Evolutionary conservation across 1,284 basidiomycete genomes (phyloP).

Genomic region (Volvariella surrecta): DNA sequence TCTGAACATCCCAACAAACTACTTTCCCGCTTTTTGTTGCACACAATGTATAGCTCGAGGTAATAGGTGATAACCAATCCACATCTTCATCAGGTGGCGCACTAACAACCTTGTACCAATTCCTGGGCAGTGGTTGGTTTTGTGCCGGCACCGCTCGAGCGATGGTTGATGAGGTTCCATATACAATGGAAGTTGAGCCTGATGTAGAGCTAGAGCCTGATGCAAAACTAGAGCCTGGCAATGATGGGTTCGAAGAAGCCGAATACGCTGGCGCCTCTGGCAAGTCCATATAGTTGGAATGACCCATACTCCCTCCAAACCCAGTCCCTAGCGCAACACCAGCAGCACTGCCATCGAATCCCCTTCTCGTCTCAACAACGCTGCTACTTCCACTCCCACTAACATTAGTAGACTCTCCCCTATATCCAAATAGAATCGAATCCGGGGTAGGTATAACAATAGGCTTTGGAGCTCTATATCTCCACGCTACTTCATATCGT

Average conservation of each 20-base stretch:
- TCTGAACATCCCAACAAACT: slow-evolving; percentile 67
- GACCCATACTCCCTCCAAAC: slow-evolving; percentile 15
- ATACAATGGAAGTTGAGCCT: no score
- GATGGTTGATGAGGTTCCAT: no score
- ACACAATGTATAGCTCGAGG: slow-evolving; percentile 62
- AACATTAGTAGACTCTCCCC: background rate
- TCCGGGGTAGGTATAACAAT: slow-evolving; percentile 17
- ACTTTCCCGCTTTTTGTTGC: slow-evolving; percentile 66
- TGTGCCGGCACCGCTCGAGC: no score
- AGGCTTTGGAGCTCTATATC: slow-evolving; percentile 48
- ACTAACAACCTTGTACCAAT: slow-evolving; percentile 56
- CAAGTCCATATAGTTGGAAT: slow-evolving; percentile 27
- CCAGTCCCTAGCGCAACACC: no score
- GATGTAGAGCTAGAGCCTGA: no score
- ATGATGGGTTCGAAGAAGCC: no score
- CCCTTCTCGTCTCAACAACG: background rate
- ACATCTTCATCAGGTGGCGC: slow-evolving; percentile 58
- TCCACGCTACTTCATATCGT: slow-evolving; percentile 54
- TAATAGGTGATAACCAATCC: slow-evolving; percentile 70
- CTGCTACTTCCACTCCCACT: background rate
- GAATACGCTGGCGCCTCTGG: background rate
- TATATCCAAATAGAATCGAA: background rate
- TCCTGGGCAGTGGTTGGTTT: slow-evolving; percentile 1
- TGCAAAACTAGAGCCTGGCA: no score
- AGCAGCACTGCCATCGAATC: no score